A percentile compares a stretch with the other conserved stretches of the same genome.
Conservation (phyloP, 805 yeast species). For the Lachancea lanzarotensis region DNA sequence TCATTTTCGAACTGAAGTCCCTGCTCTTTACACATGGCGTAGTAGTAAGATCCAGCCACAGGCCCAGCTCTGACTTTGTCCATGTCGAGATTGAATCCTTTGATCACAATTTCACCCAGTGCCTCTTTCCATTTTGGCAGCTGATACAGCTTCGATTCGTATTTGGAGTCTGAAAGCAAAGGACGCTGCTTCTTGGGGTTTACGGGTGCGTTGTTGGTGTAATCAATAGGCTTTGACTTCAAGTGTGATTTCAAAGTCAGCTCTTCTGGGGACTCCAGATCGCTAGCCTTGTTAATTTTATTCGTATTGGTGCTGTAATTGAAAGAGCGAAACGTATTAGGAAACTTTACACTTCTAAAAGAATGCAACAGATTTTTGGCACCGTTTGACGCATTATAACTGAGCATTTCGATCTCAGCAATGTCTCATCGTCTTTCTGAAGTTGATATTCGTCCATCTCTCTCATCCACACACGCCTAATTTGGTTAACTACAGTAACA, state of each 20-base stretch:
- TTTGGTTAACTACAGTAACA: too few relatives aligned
- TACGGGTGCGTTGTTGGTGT: constrained; percentile 30
- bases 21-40: constrained; percentile 80
- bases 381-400: background rate
- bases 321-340: background rate
- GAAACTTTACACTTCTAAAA: background rate
- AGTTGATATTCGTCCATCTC: background rate
- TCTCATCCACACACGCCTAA: too few relatives aligned
- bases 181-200: constrained; percentile 31
- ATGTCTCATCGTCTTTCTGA: background rate
- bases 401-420: background rate
- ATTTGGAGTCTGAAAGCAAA: constrained; percentile 34
- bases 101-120: constrained; percentile 59
- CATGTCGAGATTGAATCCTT: constrained; percentile 71
- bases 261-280: constrained; percentile 24
- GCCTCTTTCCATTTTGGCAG: constrained; percentile 47
- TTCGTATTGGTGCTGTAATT: background rate
- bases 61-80: constrained; percentile 91
- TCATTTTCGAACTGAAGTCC: constrained; percentile 73
- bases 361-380: background rate
- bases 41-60: constrained; percentile 83
- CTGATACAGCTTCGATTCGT: constrained; percentile 33
- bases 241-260: constrained; percentile 21
- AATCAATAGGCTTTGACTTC: constrained; percentile 17
- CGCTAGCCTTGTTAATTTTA: background rate